A percentile compares a stretch with the other conserved stretches of the same genome.
These are phyloP conservation scores for Tilletia horrida DNA, from an alignment of 1,284 basidiomycete species.

Conservation along the genomic window DNA sequence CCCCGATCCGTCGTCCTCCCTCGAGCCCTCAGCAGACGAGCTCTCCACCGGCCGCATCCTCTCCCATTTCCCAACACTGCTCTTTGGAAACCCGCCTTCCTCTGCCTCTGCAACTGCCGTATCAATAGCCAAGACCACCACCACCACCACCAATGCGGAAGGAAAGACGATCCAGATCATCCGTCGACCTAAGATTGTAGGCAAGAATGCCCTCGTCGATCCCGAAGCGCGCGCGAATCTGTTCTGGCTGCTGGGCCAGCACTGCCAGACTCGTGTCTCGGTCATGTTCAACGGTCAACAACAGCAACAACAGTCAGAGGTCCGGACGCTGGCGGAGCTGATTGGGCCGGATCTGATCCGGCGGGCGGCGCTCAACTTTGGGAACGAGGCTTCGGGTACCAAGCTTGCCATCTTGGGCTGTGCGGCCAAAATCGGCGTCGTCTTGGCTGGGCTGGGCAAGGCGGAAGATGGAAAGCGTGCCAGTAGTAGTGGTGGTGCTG, in stretches of 20 bases:
- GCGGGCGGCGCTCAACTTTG: slow-evolving; percentile 43
- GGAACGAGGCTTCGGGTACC: slow-evolving; percentile 33
- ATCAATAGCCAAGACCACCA: slow-evolving; percentile 5
- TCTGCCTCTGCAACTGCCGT: neutral
- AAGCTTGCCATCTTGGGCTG: slow-evolving; percentile 44
- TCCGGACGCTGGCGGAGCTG: slow-evolving; percentile 39
- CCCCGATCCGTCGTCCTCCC: neutral
- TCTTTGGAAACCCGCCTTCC: slow-evolving; percentile 11
- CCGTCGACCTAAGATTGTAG: slow-evolving; percentile 29
- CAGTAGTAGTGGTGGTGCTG: slow-evolving; percentile 20
- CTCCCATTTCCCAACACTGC: slow-evolving; percentile 1
- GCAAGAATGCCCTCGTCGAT: slow-evolving; percentile 35
- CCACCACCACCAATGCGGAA: slow-evolving; percentile 2
- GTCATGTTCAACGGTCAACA: neutral
- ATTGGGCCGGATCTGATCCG: slow-evolving; percentile 48
- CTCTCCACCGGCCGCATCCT: slow-evolving; percentile 17
- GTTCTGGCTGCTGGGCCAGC: slow-evolving; percentile 51
- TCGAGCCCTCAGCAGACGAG: slow-evolving; percentile 1
- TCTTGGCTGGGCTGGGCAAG: too few species aligned
- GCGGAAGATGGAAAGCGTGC: neutral
- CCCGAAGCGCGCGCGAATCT: slow-evolving; percentile 37
- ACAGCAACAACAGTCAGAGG: neutral
- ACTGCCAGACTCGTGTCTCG: slow-evolving; percentile 25
- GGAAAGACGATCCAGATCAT: slow-evolving; percentile 17
- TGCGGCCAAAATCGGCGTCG: slow-evolving; percentile 41